These are phyloP conservation scores for Paraphoma chrysanthemicola DNA, from an alignment of 2,329 filamentous ascomycete species.

Conservation along the genomic window DNA sequence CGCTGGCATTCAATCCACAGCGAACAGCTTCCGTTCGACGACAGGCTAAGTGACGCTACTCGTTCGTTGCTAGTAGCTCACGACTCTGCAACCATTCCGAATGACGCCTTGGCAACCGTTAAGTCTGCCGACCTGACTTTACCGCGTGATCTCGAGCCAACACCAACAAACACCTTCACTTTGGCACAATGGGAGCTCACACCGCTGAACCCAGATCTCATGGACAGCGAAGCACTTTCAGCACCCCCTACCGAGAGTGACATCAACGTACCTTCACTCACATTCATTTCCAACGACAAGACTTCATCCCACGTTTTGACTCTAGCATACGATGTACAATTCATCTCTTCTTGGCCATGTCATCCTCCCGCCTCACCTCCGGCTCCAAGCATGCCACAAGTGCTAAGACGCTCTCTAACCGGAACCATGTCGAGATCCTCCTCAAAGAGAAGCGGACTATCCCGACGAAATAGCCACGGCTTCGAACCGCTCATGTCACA, in stretches of 20 bases:
- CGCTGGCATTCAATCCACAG: constrained; percentile 60
- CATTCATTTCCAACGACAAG: constrained; percentile 37
- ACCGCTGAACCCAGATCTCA: constrained; percentile 26
- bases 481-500: constrained; percentile 45
- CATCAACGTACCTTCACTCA: constrained; percentile 38
- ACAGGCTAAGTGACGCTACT: constrained; percentile 49
- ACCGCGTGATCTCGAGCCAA: constrained; percentile 40
- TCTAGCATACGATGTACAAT: constrained; percentile 60
- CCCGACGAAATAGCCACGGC: constrained; percentile 42
- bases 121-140: constrained; percentile 47
- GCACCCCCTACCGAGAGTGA: constrained; percentile 25
- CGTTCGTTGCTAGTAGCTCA: constrained; percentile 36
- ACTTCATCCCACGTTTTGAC: constrained; percentile 32
- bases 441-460: constrained; percentile 38
- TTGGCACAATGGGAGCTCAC: constrained; percentile 40
- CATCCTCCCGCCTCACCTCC: constrained; percentile 48
- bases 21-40: constrained; percentile 35
- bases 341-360: constrained; percentile 63
- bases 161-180: constrained; percentile 21
- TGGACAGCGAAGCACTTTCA: constrained; percentile 28
- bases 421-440: constrained; percentile 37
- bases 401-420: constrained; percentile 32
- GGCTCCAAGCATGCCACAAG: constrained; percentile 25
- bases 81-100: constrained; percentile 47
- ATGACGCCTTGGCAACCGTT: constrained; percentile 15